A percentile compares a stretch with the other conserved stretches of the same genome.
Conservation (phyloP, 805 yeast species). For the Metschnikowia vanudenii region DNA sequence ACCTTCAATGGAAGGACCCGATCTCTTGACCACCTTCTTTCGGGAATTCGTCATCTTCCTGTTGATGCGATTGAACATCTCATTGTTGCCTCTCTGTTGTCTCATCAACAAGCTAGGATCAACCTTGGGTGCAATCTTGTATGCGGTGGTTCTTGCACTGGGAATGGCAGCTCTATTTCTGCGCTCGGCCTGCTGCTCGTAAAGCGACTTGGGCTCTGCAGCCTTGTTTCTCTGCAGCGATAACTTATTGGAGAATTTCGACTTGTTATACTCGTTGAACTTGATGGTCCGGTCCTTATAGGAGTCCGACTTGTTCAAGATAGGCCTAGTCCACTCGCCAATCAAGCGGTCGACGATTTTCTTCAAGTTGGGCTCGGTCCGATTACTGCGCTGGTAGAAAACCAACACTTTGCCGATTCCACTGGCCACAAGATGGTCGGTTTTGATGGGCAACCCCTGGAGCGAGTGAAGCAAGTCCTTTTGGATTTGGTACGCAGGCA, state of each 20-base stretch:
- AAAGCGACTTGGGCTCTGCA: constrained; percentile 54
- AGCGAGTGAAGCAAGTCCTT: constrained; percentile 77
- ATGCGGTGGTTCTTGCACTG: constrained; percentile 83
- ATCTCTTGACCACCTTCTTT: constrained; percentile 52
- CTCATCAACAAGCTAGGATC: constrained; percentile 48
- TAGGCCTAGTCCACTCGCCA: constrained; percentile 98
- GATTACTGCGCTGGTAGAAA: constrained; percentile 87
- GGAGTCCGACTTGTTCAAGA: constrained; percentile 91
- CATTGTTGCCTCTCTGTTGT: constrained; percentile 58
- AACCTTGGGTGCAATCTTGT: constrained; percentile 85
- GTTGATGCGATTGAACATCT: constrained; percentile 77
- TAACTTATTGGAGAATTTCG: constrained; percentile 46
- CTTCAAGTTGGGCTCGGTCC: constrained; percentile 84
- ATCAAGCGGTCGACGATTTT: constrained; percentile 86
- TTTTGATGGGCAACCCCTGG: constrained; percentile 82
- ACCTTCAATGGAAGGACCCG: constrained; percentile 82
- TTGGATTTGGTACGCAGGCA: constrained; percentile 97
- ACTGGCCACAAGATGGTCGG: constrained; percentile 90
- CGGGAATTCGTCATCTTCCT: constrained; percentile 51
- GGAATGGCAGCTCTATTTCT: constrained; percentile 96
- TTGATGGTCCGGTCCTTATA: constrained; percentile 82
- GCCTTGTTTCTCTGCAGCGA: constrained; percentile 29
- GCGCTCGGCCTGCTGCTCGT: constrained; percentile 87
- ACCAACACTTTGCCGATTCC: constrained; percentile 92
- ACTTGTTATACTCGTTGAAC: constrained; percentile 65